Evolutionary conservation across 2,329 filamentous ascomycete species (phyloP).

Genomic region (Lecanicillium sp.): DNA sequence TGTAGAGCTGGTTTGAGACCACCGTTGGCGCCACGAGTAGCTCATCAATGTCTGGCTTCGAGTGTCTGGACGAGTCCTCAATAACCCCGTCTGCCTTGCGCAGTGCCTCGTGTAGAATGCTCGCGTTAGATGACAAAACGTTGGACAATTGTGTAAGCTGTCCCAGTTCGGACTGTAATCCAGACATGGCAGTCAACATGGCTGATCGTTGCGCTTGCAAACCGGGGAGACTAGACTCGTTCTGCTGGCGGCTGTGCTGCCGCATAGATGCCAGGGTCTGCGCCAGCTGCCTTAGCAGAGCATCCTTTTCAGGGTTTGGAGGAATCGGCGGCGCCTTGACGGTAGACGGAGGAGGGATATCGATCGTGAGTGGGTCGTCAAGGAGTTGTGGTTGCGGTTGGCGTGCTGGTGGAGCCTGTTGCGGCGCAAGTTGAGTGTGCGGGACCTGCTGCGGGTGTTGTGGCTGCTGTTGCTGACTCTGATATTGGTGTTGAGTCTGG

Average conservation of each 20-base stretch:
- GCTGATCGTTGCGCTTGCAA: conserved; percentile 73
- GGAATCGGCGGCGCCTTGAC: conserved; percentile 76
- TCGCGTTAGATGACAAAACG: conserved; percentile 68
- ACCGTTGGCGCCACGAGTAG: conserved; percentile 89
- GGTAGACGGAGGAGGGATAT: conserved; percentile 39
- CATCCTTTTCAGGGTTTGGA: conserved; percentile 92
- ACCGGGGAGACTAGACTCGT: conserved; percentile 64
- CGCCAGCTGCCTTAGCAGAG: conserved; percentile 70
- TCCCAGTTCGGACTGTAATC: conserved; percentile 66
- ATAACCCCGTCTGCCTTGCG: conserved; percentile 73
- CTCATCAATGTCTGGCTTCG: conserved; percentile 75
- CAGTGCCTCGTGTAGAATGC: conserved; percentile 70
- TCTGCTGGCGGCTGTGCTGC: conserved; percentile 61
- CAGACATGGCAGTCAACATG: conserved; percentile 60
- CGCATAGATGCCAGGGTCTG: conserved; percentile 61
- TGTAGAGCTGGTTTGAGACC: conserved; percentile 87
- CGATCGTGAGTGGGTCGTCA: conserved; percentile 47
- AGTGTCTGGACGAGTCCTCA: conserved; percentile 58
- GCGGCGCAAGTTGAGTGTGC: conserved; percentile 23
- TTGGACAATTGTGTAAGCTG: conserved; percentile 63
- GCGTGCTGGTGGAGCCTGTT: conserved; percentile 15
- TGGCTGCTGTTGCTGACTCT: conserved; percentile 9
- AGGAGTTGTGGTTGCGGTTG: conserved; percentile 33
- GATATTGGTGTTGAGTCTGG: conserved; percentile 7
- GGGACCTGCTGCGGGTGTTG: conserved; percentile 15